Evolutionary conservation across 139 green algal species (phyloP), one percentile per base, ranked within the genome.

Genomic region (Micractinium sp.): DNA sequence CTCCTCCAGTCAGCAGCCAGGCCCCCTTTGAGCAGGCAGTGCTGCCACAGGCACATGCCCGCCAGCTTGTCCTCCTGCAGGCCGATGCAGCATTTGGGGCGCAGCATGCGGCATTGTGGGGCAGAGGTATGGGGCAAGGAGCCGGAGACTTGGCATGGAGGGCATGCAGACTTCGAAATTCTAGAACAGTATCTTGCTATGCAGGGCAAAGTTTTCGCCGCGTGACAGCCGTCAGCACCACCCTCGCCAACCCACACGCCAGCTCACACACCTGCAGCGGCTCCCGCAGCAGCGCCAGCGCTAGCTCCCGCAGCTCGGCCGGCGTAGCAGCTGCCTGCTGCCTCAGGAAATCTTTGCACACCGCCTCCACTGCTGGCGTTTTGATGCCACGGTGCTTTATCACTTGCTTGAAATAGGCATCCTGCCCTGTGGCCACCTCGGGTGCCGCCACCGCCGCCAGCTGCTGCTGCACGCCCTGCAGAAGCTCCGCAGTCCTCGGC

Each of bases 51-150:
- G 63, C 1, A 41, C 14, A 87, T 63, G 63, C 82, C 82, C 20
- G 35, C 67, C 22, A 79, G 35, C 63, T 87, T 87, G 36, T 87
- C 82, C 36, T 87, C 82, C 82, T 87, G 82, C 81, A 18, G 16
- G 31, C 27, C 20, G 27, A 76, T 36, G 69, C 25, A 36, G 15
- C 27, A 3, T 18, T 27, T 23, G 63, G 63, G 67, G 25, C 16
- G 67, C 25, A 35, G 67, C 19, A 35, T 33, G 25, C 22, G 67
- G 67, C 67, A 35, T 75, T 29, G 25, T 75, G 67, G 14, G 29
- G 67, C 67, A 75, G 23, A 35, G 22, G 25, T 35, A 4, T 22
- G 31, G 67, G 25, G 67, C 5, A 16, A 31, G 67, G 67, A 79
- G 18, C n/a, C 73, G 23, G 14, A 73, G 22, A 73, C 2, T 29